Percentiles rank a stretch among this genome's conserved stretches.
These are phyloP conservation scores for Neodidymelliopsis sp. DNA, from an alignment of 2,329 filamentous ascomycete species.

Conservation along the genomic window DNA sequence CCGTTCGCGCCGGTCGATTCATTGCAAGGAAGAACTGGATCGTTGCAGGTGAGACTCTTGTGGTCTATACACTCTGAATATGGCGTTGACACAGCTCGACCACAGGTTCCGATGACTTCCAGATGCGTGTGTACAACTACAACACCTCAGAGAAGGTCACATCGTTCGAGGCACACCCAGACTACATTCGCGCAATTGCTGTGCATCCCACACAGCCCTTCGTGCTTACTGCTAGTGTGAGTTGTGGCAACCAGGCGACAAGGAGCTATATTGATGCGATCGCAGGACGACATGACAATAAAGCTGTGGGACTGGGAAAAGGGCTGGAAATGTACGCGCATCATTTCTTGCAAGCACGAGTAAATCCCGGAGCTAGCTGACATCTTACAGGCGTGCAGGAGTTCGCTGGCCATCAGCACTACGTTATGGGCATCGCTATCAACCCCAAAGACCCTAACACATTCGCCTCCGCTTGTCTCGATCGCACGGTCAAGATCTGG, in stretches of 20 bases:
- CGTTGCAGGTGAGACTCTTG: conserved; percentile 70
- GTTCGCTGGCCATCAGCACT: conserved; percentile 95
- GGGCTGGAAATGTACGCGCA: conserved; percentile 80
- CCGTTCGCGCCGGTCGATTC: conserved; percentile 94
- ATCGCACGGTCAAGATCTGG: conserved; percentile 98
- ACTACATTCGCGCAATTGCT: conserved; percentile 96
- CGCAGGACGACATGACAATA: conserved; percentile 62
- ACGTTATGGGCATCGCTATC: conserved; percentile 95
- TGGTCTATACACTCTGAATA: neutral
- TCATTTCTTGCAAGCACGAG: neutral
- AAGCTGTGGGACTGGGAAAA: conserved; percentile 99
- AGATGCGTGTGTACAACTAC: conserved; percentile 88
- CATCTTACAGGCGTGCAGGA: conserved; percentile 70
- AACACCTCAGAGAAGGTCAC: conserved; percentile 99
- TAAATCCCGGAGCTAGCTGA: conserved; percentile 28
- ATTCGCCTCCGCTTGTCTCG: conserved; percentile 91
- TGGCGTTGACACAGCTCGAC: conserved; percentile 29
- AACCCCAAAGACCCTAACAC: conserved; percentile 88
- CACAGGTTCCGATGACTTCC: conserved; percentile 81
- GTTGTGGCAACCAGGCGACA: conserved; percentile 17
- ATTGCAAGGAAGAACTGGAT: conserved; percentile 99
- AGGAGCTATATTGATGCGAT: conserved; percentile 29
- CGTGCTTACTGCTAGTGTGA: conserved; percentile 83
- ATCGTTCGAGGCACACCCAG: conserved; percentile 94
- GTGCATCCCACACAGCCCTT: conserved; percentile 96